These are phyloP conservation scores for Trichoderma sp. DNA, from an alignment of 2,329 filamentous ascomycete genomes.

Conservation along the genomic window DNA sequence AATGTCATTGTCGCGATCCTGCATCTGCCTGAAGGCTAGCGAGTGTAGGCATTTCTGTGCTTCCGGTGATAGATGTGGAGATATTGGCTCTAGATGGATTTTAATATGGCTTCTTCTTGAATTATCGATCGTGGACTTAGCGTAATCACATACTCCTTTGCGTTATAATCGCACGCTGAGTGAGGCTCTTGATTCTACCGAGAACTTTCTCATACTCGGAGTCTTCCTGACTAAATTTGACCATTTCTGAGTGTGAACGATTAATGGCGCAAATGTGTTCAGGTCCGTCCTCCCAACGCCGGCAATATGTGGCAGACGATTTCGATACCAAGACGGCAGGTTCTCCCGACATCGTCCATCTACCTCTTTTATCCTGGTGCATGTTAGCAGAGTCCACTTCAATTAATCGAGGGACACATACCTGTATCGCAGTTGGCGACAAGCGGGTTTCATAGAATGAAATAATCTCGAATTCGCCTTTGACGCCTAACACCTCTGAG, in stretches of 20 bases:
- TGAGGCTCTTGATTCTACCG: not conserved
- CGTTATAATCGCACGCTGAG: not conserved
- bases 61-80: not conserved
- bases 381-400: not conserved
- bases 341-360: not conserved
- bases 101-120: not conserved
- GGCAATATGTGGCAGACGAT: not conserved
- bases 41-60: conserved; percentile 29
- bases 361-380: not conserved
- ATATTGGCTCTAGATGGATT: not conserved
- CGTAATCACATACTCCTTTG: not conserved
- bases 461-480: not conserved
- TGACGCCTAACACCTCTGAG: not conserved
- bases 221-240: not conserved
- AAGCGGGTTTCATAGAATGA: not conserved
- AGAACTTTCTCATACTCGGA: not conserved
- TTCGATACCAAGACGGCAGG: not conserved
- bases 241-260: not conserved
- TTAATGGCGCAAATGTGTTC: not conserved
- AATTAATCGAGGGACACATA: not conserved
- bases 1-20: conserved; percentile 27
- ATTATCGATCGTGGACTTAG: not conserved
- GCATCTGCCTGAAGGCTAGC: conserved; percentile 32
- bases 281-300: not conserved
- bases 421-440: not conserved